Evolutionary conservation across 2,329 filamentous ascomycete genomes (phyloP), one percentile per base, ranked within the genome.

Genomic region (Colletotrichum sp.): DNA sequence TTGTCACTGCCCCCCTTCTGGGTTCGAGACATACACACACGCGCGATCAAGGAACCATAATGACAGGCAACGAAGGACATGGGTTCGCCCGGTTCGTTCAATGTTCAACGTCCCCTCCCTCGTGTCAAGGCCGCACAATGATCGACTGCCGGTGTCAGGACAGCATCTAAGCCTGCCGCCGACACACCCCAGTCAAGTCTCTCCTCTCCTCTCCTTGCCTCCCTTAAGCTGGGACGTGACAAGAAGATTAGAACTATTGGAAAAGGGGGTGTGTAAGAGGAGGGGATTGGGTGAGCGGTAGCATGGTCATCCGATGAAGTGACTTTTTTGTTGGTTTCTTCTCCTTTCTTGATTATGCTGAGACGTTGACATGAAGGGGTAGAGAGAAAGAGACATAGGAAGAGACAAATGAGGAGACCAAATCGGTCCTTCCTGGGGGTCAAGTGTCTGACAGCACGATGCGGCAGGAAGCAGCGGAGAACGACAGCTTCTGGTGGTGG

Each of bases 281-380:
- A 65, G 12, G 10, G 15, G 34, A 52, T 52, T 72, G 13, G 26
- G 18, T 10, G 28, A 36, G 57, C 26, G 24, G 28, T 60, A 32
- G 70, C 59, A 68, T 69, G 59, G 57, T 76, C 70, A 49, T 76
- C 74, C 59, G 74, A 76, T 69, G 44, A 65, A 65, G 57, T 65
- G 64, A 74, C 44, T 62, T 76, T 59, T 28, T n/a, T 13, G 9
- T 52, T 21, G 44, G 12, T 52, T 52, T 52, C 44, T 52, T 52
- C 44, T 52, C 44, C 44, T 52, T 65, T 62, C 39, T 62, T 63
- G 13, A 34, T 62, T 36, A 24, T 59, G 57, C 70, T 74, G 74
- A 76, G 74, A 76, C 74, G 71, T 62, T 76, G 74, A 74, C 74
- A 13, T 74, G 74, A 65, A 76, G 39, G 70, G 64, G 57, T 8